phyloP scores from a whole-genome alignment of 305 asterid genomes.

The Lippia alba region DNA sequence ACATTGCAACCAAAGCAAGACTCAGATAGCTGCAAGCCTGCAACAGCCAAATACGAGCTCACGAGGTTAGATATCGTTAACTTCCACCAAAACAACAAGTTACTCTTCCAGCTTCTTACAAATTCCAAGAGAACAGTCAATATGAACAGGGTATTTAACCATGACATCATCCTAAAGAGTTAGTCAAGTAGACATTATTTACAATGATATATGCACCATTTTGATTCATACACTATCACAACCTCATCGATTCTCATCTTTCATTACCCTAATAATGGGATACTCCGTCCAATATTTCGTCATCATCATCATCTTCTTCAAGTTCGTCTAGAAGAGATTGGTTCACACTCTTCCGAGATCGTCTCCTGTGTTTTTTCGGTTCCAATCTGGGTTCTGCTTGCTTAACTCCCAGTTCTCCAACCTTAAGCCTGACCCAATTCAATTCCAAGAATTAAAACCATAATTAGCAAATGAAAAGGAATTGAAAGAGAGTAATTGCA shows the following conservation, averaged over 20 bases:
- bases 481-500: no score
- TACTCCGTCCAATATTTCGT: constrained; percentile 44
- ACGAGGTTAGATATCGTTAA: neutral
- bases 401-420: constrained; percentile 76
- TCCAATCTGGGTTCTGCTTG: constrained; percentile 91
- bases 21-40: no score
- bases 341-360: constrained; percentile 82
- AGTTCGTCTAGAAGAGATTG: constrained; percentile 77
- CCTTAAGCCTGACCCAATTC: constrained; percentile 60
- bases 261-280: constrained; percentile 51
- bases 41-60: no score
- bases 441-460: constrained; percentile 16
- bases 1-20: neutral
- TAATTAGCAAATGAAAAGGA: neutral
- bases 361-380: constrained; percentile 86
- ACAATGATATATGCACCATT: constrained; percentile 27
- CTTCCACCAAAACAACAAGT: neutral
- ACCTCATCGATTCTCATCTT: constrained; percentile 42
- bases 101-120: neutral
- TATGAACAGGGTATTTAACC: neutral
- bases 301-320: constrained; percentile 74
- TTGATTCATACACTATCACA: constrained; percentile 13
- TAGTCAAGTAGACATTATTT: constrained; percentile 26
- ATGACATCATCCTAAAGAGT: constrained; percentile 6
- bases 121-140: constrained; percentile 2